Percentiles rank a stretch among this genome's conserved stretches.
Evolutionary conservation across 2,329 filamentous ascomycete species (phyloP).

Genomic region (Byssochlamys sp.): DNA sequence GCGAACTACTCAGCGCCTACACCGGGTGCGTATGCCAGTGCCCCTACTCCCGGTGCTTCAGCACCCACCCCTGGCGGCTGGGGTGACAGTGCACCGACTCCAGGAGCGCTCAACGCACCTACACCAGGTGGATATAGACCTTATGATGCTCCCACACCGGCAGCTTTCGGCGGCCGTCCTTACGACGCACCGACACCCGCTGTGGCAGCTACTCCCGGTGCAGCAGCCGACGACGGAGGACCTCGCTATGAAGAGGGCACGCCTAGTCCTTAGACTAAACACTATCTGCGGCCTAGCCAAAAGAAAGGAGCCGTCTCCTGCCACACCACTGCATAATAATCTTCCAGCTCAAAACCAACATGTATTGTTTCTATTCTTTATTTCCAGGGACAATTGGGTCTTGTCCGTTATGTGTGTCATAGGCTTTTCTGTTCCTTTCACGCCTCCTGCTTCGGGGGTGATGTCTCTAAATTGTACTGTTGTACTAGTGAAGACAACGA

Average conservation of each 20-base stretch:
- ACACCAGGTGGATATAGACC: constrained; percentile 28
- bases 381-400: background rate
- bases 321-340: background rate
- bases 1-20: constrained; percentile 58
- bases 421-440: background rate
- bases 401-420: background rate
- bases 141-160: constrained; percentile 33
- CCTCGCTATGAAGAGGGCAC: constrained; percentile 36
- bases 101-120: constrained; percentile 37
- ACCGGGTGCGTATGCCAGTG: constrained; percentile 46
- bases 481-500: background rate
- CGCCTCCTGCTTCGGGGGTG: background rate
- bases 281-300: too few species aligned
- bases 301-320: background rate
- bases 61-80: constrained; percentile 44
- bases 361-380: background rate
- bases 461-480: background rate
- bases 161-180: constrained; percentile 21
- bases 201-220: constrained; percentile 31
- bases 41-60: constrained; percentile 60
- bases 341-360: background rate
- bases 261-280: constrained; percentile 27
- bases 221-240: constrained; percentile 29
- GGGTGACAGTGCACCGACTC: constrained; percentile 38
- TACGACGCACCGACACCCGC: constrained; percentile 44